phyloP scores from a whole-genome alignment of 1,284 basidiomycete species.

The Cryptococcus maquisensis region DNA sequence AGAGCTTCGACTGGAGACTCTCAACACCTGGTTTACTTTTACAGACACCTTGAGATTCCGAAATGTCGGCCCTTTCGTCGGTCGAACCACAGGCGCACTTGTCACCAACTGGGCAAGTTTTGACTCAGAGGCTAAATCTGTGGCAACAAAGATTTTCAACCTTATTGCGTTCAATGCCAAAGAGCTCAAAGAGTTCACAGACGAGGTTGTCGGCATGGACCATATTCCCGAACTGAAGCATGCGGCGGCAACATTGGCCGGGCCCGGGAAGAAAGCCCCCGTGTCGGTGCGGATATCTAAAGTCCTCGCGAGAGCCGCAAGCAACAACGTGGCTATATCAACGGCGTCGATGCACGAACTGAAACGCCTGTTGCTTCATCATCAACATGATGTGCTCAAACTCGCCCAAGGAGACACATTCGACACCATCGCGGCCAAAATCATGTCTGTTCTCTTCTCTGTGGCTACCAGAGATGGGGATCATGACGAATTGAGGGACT shows the following conservation, averaged over 20 bases:
- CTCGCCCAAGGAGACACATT: constrained; percentile 81
- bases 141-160: constrained; percentile 65
- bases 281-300: constrained; percentile 60
- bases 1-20: constrained; percentile 70
- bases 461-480: constrained; percentile 72
- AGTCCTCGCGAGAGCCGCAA: constrained; percentile 69
- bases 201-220: constrained; percentile 75
- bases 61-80: constrained; percentile 81
- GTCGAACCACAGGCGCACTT: constrained; percentile 81
- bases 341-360: constrained; percentile 74
- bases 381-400: constrained; percentile 58
- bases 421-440: constrained; percentile 66
- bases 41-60: constrained; percentile 63
- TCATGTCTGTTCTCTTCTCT: constrained; percentile 66
- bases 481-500: constrained; percentile 59
- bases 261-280: constrained; percentile 55
- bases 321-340: constrained; percentile 78
- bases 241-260: constrained; percentile 54
- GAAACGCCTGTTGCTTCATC: constrained; percentile 58
- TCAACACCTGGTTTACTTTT: constrained; percentile 79
- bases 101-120: constrained; percentile 71
- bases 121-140: constrained; percentile 54
- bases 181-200: constrained; percentile 55
- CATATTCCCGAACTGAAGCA: constrained; percentile 63
- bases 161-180: constrained; percentile 64